These are phyloP conservation scores for Inga leiocalycina DNA, from an alignment of 306 rosid species.

Conservation along the genomic window DNA sequence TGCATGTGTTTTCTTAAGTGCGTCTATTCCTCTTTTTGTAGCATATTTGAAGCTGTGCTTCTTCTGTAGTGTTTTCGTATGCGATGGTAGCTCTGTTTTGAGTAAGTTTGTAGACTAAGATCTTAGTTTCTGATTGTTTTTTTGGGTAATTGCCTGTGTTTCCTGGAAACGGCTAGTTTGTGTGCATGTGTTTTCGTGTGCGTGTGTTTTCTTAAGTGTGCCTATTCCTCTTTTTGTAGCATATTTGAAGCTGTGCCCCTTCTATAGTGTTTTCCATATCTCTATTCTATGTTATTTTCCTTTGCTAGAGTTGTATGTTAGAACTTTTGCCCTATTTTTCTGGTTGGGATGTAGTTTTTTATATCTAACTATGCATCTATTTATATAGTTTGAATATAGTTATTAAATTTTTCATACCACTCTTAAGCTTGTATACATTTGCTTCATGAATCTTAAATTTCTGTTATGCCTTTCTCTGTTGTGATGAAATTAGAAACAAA, in stretches of 20 bases:
- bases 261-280: constrained; percentile 21
- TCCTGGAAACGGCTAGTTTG: too few species aligned
- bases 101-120: too few species aligned
- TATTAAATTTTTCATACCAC: constrained; percentile 4
- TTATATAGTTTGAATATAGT: neutral
- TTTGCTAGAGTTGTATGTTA: constrained; percentile 29
- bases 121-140: too few species aligned
- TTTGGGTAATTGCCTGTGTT: too few species aligned
- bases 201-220: too few species aligned
- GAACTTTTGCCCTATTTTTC: constrained; percentile 14
- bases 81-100: too few species aligned
- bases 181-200: too few species aligned
- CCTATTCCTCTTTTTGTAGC: neutral
- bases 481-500: constrained; percentile 18
- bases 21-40: too few species aligned
- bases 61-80: too few species aligned
- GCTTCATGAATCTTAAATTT: constrained; percentile 30
- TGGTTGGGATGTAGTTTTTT: neutral
- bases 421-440: constrained; percentile 26
- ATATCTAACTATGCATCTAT: neutral
- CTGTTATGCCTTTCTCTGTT: constrained; percentile 27
- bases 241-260: constrained; percentile 29
- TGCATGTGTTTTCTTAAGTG: too few species aligned
- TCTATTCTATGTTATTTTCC: constrained; percentile 26
- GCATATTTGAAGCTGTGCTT: too few species aligned